Conservation (phyloP, 208 protist genomes). For the Eutreptiella sp. region DNA sequence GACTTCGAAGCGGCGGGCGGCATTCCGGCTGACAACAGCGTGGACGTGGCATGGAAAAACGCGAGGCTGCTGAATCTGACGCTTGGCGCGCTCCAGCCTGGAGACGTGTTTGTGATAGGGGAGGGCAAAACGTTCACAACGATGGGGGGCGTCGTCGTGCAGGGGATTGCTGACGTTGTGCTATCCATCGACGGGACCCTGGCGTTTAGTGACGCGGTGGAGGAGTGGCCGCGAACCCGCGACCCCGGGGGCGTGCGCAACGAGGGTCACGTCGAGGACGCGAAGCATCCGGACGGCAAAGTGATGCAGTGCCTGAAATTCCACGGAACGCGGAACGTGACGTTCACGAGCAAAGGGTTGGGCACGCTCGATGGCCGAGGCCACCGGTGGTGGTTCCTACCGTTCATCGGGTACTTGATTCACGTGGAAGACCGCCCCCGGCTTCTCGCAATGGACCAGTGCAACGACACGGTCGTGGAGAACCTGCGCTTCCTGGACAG, state of each 20-base stretch:
- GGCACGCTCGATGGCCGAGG: conserved; percentile 42
- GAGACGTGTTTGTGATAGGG: conserved; percentile 37
- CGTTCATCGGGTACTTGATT: conserved; percentile 33
- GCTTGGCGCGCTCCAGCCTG: conserved; percentile 25
- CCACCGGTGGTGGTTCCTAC: conserved; percentile 45
- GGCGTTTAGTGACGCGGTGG: conserved; percentile 27
- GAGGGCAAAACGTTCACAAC: conserved; percentile 38
- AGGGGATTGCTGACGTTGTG: conserved; percentile 21
- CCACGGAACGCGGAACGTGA: conserved; percentile 37
- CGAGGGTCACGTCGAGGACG: neutral
- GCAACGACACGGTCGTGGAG: conserved; percentile 35
- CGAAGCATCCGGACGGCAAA: conserved; percentile 3
- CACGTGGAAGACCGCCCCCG: conserved; percentile 36
- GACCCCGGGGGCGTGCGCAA: neutral
- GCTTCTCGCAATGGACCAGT: conserved; percentile 32
- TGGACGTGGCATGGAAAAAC: neutral
- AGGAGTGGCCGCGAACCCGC: conserved; percentile 35
- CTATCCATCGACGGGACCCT: conserved; percentile 45
- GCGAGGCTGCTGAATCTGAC: conserved; percentile 31
- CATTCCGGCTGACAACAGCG: neutral
- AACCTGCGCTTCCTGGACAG: conserved; percentile 36
- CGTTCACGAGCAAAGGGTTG: conserved; percentile 34
- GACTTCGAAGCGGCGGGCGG: conserved; percentile 6
- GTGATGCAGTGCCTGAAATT: conserved; percentile 44
- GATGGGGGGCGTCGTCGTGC: conserved; percentile 43